A percentile compares a stretch with the other conserved stretches of the same genome.
Conservation (phyloP, 352 stramenopile genomes). For the Phytophthora foliorum region DNA sequence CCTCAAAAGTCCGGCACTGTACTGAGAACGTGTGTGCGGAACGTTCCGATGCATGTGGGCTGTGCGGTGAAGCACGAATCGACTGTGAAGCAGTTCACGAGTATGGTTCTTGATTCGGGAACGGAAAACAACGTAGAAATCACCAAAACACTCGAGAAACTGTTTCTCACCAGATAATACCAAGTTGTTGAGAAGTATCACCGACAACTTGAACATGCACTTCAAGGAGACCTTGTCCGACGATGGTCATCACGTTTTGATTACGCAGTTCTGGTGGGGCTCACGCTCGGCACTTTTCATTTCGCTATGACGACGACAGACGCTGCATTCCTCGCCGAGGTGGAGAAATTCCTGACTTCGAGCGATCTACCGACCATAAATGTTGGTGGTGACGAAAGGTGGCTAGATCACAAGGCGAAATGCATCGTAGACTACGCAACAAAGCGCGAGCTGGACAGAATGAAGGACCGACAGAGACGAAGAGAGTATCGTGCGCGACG, state of each 20-base stretch:
- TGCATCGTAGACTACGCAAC: background rate
- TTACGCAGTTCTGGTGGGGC: no score
- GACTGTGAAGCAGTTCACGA: no score
- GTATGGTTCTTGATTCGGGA: no score
- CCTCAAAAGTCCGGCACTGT: no score
- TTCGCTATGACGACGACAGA: conserved; percentile 14
- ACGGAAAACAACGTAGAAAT: conserved; percentile 12
- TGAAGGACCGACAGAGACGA: conserved; percentile 16
- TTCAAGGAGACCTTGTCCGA: conserved; percentile 8
- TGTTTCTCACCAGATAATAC: background rate
- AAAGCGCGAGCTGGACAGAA: conserved; percentile 7
- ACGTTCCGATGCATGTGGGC: no score
- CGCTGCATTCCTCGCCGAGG: conserved; percentile 19
- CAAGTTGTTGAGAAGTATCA: no score
- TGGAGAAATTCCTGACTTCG: conserved; percentile 14
- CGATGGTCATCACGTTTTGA: background rate
- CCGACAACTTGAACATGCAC: no score
- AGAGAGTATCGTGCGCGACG: conserved; percentile 6
- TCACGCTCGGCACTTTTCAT: background rate
- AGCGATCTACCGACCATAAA: background rate
- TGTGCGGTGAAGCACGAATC: no score
- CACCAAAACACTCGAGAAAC: conserved; percentile 7
- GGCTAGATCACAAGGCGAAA: background rate
- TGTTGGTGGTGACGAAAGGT: no score
- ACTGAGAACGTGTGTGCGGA: no score